A percentile compares a stretch with the other conserved stretches of the same genome.
Conservation (phyloP, 2,329 filamentous ascomycete species). For the Ramichloridium luteum region DNA sequence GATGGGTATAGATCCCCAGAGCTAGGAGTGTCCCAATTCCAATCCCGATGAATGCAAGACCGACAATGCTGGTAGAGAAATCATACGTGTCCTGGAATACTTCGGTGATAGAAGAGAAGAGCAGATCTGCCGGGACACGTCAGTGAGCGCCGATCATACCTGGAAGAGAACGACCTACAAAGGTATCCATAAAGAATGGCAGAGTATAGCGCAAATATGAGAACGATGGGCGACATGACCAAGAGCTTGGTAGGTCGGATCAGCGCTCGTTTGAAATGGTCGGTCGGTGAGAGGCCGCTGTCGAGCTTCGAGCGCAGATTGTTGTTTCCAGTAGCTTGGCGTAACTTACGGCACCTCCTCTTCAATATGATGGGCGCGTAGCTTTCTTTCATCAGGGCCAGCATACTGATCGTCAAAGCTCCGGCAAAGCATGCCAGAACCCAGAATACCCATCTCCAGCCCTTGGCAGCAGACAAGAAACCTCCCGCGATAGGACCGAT, state of each 20-base stretch:
- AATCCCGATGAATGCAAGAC: slow-evolving; percentile 5
- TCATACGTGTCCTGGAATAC: slow-evolving; percentile 3
- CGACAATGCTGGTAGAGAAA: slow-evolving; percentile 1
- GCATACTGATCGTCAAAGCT: slow-evolving; percentile 43
- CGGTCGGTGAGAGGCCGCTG: neutral
- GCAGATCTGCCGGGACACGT: too few species aligned
- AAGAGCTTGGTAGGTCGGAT: slow-evolving; percentile 40
- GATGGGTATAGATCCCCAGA: neutral
- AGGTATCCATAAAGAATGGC: slow-evolving; percentile 32
- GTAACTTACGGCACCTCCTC: neutral
- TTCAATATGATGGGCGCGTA: neutral
- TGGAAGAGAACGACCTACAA: too few species aligned
- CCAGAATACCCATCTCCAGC: slow-evolving; percentile 59
- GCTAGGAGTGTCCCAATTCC: slow-evolving; percentile 2
- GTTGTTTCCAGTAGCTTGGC: neutral
- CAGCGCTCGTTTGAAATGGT: slow-evolving; percentile 18
- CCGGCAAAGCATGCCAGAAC: slow-evolving; percentile 49
- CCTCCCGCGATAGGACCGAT: slow-evolving; percentile 39
- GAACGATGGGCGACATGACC: slow-evolving; percentile 35
- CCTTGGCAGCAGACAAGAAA: slow-evolving; percentile 35
- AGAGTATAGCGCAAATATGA: slow-evolving; percentile 33
- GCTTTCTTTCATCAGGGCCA: neutral
- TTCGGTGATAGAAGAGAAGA: slow-evolving; percentile 2
- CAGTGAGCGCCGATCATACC: too few species aligned
- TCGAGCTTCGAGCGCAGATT: neutral